Evolutionary conservation across 176 grass and related monocot genomes (phyloP).

Genomic region (Aegilops sharonensis): DNA sequence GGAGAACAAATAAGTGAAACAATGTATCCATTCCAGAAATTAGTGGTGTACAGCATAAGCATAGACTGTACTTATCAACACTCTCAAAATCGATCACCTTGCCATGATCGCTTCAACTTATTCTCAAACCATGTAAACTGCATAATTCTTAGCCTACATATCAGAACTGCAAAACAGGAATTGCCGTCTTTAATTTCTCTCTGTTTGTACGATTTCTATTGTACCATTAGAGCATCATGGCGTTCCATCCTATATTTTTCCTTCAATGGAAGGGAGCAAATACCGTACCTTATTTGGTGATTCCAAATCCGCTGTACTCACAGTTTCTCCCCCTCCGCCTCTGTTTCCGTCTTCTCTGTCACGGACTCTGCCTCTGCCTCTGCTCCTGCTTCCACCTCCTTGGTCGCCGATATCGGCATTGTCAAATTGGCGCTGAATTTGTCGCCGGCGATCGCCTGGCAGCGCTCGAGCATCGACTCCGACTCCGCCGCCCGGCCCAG

Average conservation of each 20-base stretch:
- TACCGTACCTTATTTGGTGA: conserved; percentile 20
- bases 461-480: conserved; percentile 41
- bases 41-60: neutral
- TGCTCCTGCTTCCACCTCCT: neutral
- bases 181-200: neutral
- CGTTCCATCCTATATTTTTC: neutral
- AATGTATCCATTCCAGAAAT: neutral
- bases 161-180: conserved; percentile 17
- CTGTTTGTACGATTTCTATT: neutral
- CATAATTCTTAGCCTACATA: neutral
- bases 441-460: conserved; percentile 28
- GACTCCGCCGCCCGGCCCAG: conserved; percentile 44
- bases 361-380: neutral
- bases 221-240: conserved; percentile 9
- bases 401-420: conserved; percentile 19
- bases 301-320: neutral
- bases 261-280: conserved; percentile 14
- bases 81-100: neutral
- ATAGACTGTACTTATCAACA: neutral
- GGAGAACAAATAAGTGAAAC: neutral
- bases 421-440: conserved; percentile 28
- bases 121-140: conserved; percentile 16
- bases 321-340: neutral
- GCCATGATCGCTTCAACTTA: conserved; percentile 11
- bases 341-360: neutral